phyloP scores from a whole-genome alignment of 1,284 basidiomycete genomes.

The Cutaneotrichosporon sp. region DNA sequence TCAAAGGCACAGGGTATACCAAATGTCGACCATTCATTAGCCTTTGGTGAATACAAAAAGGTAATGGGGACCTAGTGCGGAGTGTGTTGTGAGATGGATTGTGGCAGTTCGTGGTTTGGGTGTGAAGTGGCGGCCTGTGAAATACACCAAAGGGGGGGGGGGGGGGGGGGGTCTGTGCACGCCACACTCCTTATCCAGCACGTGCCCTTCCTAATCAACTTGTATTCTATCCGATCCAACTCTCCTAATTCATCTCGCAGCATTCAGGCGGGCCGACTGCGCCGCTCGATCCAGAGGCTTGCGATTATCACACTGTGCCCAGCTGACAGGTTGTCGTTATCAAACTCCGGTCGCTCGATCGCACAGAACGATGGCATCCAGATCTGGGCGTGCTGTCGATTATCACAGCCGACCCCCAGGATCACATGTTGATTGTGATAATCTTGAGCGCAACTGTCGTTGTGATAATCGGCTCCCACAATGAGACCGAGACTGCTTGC shows the following conservation, averaged over 20 bases:
- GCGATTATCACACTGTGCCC: not conserved
- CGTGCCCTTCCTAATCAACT: constrained; percentile 9
- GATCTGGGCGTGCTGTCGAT: too few relatives aligned
- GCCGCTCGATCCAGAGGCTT: not conserved
- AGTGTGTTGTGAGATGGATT: not conserved
- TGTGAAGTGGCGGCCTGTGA: too few relatives aligned
- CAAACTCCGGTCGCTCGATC: too few relatives aligned
- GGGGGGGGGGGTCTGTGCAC: not conserved
- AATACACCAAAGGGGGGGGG: too few relatives aligned
- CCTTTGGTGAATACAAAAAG: not conserved
- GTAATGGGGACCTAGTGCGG: not conserved
- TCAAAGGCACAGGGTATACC: not conserved
- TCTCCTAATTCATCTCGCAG: not conserved
- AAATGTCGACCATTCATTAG: not conserved
- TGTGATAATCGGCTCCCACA: too few relatives aligned
- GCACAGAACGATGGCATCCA: too few relatives aligned
- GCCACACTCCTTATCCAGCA: not conserved
- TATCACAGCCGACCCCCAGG: too few relatives aligned
- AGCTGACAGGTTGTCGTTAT: too few relatives aligned
- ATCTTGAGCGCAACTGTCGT: too few relatives aligned
- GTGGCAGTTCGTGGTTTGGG: not conserved
- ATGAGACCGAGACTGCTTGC: too few relatives aligned
- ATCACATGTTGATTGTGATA: too few relatives aligned
- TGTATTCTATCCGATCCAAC: not conserved
- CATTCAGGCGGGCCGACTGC: not conserved